A percentile compares a stretch with the other conserved stretches of the same genome.
These are phyloP conservation scores for Babesia caballi DNA, from an alignment of 169 alveolate genomes.

Conservation along the genomic window DNA sequence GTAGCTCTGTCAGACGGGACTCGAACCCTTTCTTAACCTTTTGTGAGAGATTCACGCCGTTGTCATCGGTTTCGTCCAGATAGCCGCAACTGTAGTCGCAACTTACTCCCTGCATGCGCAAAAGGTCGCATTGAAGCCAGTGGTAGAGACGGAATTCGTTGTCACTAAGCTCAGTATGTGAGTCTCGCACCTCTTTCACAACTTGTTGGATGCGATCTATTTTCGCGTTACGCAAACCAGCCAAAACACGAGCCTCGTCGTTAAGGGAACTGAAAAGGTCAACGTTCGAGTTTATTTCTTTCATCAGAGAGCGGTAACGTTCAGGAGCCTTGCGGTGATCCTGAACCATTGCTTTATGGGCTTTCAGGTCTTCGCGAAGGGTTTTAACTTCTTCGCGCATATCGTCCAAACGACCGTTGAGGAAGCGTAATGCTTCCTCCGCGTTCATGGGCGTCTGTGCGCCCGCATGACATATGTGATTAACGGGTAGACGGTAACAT, in stretches of 20 bases:
- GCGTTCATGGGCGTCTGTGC: neutral
- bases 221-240: slow-evolving; percentile 18
- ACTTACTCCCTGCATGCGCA: slow-evolving; percentile 26
- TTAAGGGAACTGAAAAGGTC: neutral
- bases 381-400: neutral
- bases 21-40: neutral
- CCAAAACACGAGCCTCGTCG: slow-evolving; percentile 30
- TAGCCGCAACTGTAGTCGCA: slow-evolving; percentile 54
- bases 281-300: neutral
- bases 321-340: neutral
- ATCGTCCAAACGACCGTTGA: neutral
- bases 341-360: neutral
- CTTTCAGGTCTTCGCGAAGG: neutral
- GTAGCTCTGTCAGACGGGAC: neutral
- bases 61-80: slow-evolving; percentile 58
- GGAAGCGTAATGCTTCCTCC: neutral
- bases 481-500: too few species aligned
- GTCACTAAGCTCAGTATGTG: slow-evolving; percentile 25
- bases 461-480: too few species aligned
- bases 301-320: neutral
- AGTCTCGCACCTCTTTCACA: neutral
- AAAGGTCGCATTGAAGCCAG: slow-evolving; percentile 54
- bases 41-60: slow-evolving; percentile 25
- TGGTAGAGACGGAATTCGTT: slow-evolving; percentile 9
- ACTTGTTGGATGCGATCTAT: neutral